phyloP scores from a whole-genome alignment of 2,329 filamentous ascomycete species.

The Botrytis aclada region DNA sequence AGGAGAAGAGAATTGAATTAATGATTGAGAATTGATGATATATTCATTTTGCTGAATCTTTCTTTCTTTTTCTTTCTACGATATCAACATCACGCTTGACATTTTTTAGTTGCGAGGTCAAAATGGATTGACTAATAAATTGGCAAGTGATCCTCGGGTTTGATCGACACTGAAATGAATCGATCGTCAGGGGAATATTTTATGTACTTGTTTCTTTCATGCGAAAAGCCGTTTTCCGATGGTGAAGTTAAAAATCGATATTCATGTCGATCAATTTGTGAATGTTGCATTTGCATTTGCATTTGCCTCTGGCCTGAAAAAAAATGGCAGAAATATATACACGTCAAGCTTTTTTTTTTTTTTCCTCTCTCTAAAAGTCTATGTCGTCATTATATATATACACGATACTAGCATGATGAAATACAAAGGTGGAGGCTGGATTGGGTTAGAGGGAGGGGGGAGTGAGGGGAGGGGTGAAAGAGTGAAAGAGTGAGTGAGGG shows the following conservation, averaged over 20 bases:
- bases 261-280: background rate
- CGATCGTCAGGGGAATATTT: background rate
- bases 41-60: background rate
- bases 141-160: background rate
- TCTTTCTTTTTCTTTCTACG: background rate
- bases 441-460: background rate
- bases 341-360: too few relatives aligned
- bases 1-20: background rate
- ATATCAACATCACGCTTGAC: too few relatives aligned
- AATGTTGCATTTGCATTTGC: background rate
- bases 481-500: too few relatives aligned
- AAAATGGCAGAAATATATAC: too few relatives aligned
- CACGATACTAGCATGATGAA: background rate
- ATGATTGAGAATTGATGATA: constrained; percentile 2
- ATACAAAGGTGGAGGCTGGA: background rate
- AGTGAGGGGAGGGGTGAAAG: too few relatives aligned
- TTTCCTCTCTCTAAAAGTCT: too few relatives aligned
- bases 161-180: background rate
- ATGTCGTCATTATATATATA: background rate
- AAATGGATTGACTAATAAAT: background rate
- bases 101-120: background rate
- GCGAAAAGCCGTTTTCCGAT: background rate
- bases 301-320: too few relatives aligned
- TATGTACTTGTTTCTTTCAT: background rate
- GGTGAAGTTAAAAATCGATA: background rate